Evolutionary conservation across 495 filamentous ascomycete species (phyloP).

Genomic region (Neurospora sublineolata): DNA sequence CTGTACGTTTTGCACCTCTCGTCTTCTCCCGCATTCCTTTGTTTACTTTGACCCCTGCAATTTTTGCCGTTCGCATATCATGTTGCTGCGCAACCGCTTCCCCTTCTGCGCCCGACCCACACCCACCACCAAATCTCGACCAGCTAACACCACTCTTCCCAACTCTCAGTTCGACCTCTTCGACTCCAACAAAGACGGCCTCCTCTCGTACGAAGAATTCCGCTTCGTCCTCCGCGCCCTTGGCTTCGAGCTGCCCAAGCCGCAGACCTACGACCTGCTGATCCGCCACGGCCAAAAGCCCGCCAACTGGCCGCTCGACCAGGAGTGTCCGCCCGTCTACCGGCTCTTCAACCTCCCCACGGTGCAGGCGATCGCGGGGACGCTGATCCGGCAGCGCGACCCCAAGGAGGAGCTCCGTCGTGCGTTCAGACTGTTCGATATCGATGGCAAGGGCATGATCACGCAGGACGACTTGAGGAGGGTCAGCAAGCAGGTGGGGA

Average conservation of each 20-base stretch:
- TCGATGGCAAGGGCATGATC: conserved; percentile 67
- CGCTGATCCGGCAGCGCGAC: conserved; percentile 68
- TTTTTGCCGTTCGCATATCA: neutral
- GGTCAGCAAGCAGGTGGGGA: conserved; percentile 83
- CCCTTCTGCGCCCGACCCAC: neutral
- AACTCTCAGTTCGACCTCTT: conserved; percentile 74
- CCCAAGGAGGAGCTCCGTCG: conserved; percentile 84
- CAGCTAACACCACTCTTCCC: neutral
- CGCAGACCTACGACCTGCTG: conserved; percentile 26
- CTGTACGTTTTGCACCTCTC: conserved; percentile 10
- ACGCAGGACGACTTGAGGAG: conserved; percentile 72
- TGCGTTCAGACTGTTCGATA: conserved; percentile 82
- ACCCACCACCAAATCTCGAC: neutral
- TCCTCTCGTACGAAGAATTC: conserved; percentile 95
- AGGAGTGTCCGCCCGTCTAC: conserved; percentile 27
- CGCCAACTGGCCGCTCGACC: conserved; percentile 23
- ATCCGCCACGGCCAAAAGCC: conserved; percentile 24
- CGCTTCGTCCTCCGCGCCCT: conserved; percentile 95
- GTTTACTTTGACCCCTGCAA: neutral
- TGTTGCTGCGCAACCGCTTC: neutral
- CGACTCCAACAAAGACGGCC: conserved; percentile 88
- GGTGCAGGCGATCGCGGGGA: conserved; percentile 70
- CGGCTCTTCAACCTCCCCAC: conserved; percentile 23
- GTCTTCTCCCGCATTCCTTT: neutral
- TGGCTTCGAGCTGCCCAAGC: conserved; percentile 56